These are phyloP conservation scores for Neopestalotiopsis sp. DNA, from an alignment of 2,329 filamentous ascomycete species.

Conservation along the genomic window DNA sequence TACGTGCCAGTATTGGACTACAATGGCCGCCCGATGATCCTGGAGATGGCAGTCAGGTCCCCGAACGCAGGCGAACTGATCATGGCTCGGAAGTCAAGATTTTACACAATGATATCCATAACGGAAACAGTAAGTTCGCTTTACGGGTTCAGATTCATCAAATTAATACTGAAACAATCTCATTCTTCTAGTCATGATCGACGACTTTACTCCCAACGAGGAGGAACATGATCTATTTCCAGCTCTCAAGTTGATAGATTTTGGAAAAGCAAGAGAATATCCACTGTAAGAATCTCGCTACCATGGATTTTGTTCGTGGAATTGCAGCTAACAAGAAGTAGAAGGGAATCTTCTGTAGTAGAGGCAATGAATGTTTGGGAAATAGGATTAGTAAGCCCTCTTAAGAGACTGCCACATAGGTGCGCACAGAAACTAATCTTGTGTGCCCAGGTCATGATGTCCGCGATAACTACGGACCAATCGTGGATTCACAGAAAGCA, in stretches of 20 bases:
- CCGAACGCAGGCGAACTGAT: neutral
- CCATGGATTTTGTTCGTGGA: neutral
- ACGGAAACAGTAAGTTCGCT: neutral
- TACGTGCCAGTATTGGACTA: neutral
- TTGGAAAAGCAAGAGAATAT: neutral
- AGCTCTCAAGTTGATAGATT: neutral
- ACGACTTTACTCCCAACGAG: neutral
- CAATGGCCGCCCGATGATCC: neutral
- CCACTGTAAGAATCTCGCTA: neutral
- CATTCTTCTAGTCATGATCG: neutral
- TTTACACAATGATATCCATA: neutral
- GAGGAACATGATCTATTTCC: neutral
- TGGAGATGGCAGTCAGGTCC: neutral
- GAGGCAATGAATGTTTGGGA: no score
- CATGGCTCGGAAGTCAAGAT: neutral
- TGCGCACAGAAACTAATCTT: no score
- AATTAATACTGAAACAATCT: neutral
- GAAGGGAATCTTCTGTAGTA: neutral
- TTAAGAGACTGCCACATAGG: no score
- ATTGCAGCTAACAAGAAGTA: neutral
- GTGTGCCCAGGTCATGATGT: no score
- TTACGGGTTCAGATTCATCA: neutral
- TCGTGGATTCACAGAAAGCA: no score
- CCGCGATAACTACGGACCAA: no score
- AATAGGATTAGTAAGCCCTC: no score